These are phyloP conservation scores for Colletotrichum brevisporum DNA, from an alignment of 2,329 filamentous ascomycete genomes.

Conservation along the genomic window DNA sequence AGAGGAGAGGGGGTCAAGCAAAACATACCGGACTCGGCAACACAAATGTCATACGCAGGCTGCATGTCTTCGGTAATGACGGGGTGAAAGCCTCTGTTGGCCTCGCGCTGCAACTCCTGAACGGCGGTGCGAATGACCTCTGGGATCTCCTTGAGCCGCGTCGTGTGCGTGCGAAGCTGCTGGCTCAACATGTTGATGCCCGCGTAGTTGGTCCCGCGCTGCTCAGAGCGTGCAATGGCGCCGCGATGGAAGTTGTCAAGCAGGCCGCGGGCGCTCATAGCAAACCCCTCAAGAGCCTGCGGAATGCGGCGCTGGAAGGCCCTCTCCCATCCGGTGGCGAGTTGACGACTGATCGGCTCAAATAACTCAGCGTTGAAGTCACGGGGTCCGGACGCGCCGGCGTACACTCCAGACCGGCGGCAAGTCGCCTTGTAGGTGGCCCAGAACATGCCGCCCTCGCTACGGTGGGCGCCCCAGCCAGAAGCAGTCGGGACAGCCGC, in stretches of 20 bases:
- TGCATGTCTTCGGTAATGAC: constrained; percentile 43
- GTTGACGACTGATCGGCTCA: constrained; percentile 41
- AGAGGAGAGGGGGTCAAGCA: neutral
- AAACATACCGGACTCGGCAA: constrained; percentile 25
- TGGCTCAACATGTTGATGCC: constrained; percentile 43
- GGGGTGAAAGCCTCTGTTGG: constrained; percentile 44
- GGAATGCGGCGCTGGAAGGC: constrained; percentile 46
- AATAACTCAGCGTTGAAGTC: constrained; percentile 49
- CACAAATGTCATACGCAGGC: constrained; percentile 42
- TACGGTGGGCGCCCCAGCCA: constrained; percentile 43
- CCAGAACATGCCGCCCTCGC: constrained; percentile 44
- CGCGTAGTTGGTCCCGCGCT: constrained; percentile 29
- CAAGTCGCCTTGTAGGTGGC: constrained; percentile 47
- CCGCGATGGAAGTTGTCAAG: constrained; percentile 35
- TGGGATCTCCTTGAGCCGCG: constrained; percentile 39
- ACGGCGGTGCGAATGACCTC: constrained; percentile 5
- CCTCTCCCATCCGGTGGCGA: constrained; percentile 46
- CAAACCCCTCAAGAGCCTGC: constrained; percentile 19
- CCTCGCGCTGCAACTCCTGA: constrained; percentile 44
- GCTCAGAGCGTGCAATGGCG: constrained; percentile 26
- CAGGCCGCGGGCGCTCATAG: constrained; percentile 17
- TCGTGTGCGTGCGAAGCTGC: constrained; percentile 43
- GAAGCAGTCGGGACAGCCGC: constrained; percentile 41
- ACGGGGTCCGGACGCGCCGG: constrained; percentile 37
- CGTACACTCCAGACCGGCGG: constrained; percentile 42